Evolutionary conservation across 208 protist genomes (phyloP).

Genomic region (Angomonas deanei): DNA sequence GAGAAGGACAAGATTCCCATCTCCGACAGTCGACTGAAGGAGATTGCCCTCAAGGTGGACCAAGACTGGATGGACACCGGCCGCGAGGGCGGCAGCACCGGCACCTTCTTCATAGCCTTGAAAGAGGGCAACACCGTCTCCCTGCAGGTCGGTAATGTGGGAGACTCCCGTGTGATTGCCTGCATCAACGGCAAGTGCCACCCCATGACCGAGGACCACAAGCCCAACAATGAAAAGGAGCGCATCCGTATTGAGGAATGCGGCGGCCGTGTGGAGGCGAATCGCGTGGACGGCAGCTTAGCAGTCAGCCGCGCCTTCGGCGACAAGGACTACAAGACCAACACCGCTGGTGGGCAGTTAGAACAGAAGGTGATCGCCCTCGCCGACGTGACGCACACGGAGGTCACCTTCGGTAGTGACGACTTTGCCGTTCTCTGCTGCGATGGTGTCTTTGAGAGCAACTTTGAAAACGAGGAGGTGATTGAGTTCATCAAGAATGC

Average conservation of each 20-base stretch:
- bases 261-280: conserved; percentile 89
- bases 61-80: conserved; percentile 72
- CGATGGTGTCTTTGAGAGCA: conserved; percentile 90
- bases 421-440: conserved; percentile 90
- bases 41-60: conserved; percentile 79
- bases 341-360: conserved; percentile 41
- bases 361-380: conserved; percentile 89
- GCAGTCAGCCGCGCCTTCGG: conserved; percentile 93
- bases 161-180: conserved; percentile 86
- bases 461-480: conserved; percentile 90
- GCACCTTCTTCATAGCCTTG: conserved; percentile 80
- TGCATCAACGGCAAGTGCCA: conserved; percentile 75
- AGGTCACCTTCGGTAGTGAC: conserved; percentile 52
- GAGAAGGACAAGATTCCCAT: conserved; percentile 60
- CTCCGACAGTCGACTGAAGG: conserved; percentile 76
- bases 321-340: conserved; percentile 92
- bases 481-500: conserved; percentile 81
- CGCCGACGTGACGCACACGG: conserved; percentile 75
- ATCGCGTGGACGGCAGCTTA: conserved; percentile 91
- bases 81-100: conserved; percentile 80
- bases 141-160: conserved; percentile 91
- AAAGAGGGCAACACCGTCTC: conserved; percentile 69
- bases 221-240: conserved; percentile 88
- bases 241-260: conserved; percentile 80
- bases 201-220: conserved; percentile 93